phyloP scores from a whole-genome alignment of 805 yeast species.

The Wickerhamomyces chambardii region DNA sequence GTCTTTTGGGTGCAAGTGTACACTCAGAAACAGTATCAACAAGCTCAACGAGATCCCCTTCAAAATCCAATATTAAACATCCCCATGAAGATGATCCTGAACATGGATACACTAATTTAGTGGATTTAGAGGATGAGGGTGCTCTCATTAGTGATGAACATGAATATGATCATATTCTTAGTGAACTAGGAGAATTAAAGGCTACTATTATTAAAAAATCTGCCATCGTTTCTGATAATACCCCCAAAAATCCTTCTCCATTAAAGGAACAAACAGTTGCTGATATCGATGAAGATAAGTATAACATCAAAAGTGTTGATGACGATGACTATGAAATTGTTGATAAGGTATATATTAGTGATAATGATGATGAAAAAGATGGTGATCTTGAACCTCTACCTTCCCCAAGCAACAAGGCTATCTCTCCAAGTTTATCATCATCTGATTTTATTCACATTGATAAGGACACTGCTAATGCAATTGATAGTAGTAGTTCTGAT shows the following conservation, averaged over 20 bases:
- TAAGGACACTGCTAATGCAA: neutral
- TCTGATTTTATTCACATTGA: neutral
- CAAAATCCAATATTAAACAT: slow-evolving; percentile 3
- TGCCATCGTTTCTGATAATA: slow-evolving; percentile 6
- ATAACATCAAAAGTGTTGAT: neutral
- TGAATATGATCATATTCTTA: slow-evolving; percentile 42
- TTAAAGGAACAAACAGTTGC: neutral
- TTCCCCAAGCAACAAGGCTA: neutral
- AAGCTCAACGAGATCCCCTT: slow-evolving; percentile 8
- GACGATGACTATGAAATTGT: slow-evolving; percentile 5
- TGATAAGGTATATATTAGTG: slow-evolving; percentile 11
- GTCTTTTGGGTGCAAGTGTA: slow-evolving; percentile 15
- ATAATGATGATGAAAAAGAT: slow-evolving; percentile 13
- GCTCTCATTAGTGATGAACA: slow-evolving; percentile 49
- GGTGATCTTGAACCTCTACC: slow-evolving; percentile 1
- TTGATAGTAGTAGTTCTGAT: neutral
- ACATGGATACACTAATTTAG: slow-evolving; percentile 19
- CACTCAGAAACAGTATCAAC: slow-evolving; percentile 10
- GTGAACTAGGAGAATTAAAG: slow-evolving; percentile 43
- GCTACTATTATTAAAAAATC: slow-evolving; percentile 7
- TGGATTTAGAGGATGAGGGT: slow-evolving; percentile 32
- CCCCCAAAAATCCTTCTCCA: neutral
- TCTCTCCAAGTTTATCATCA: neutral
- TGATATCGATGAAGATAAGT: neutral
- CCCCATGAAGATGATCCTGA: neutral